Evolutionary conservation across 2,329 filamentous ascomycete genomes (phyloP), one percentile per base, ranked within the genome.

Genomic region (Aurifilum marmelostoma): DNA sequence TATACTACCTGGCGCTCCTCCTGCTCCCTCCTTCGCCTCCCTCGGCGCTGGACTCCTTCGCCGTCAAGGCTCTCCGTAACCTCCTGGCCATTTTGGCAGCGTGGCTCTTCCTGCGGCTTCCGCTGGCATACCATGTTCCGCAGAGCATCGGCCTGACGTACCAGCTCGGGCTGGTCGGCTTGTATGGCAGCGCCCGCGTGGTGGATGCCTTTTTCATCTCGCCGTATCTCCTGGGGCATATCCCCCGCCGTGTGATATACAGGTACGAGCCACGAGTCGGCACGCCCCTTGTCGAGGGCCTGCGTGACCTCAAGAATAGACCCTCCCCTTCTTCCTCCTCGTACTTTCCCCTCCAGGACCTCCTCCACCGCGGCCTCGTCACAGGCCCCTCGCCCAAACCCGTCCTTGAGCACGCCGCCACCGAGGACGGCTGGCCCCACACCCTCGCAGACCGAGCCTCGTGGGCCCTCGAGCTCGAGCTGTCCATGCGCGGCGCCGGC

Each of bases 121-220:
- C 81, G 18, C 75, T 82, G 5, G 75, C 75, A 4, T 82, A 82
- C 62, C 77, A 82, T 72, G 78, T 82, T 5, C 79, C 80, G 6
- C 80, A 80, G 69, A 81, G 78, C 67, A 80, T 82, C 54, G 80
- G 80, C n/a, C 74, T 82, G 24, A 82, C 80, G 21, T 82, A 83
- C 65, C 80, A 82, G 66, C 78, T 82, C 21, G 78, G 79, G 5
- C 77, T 83, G 8, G 79, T 83, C 1, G 80, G 80, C 3, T 68
- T 82, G 2, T 82, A 83, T 65, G 81, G 81, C 11, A 78, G 79
- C 12, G 78, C 77, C 60, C 72, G 80, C 41, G 81, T 82, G 3
- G 59, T 83, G 14, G 80, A 82, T 69, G 79, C 77, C 12, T 83
- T 83, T 75, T 82, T 82, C 71, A 77, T 83, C 66, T 80, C 78